These are phyloP conservation scores for Tetrahymena borealis DNA, from an alignment of 73 alveolate genomes.

Conservation along the genomic window DNA sequence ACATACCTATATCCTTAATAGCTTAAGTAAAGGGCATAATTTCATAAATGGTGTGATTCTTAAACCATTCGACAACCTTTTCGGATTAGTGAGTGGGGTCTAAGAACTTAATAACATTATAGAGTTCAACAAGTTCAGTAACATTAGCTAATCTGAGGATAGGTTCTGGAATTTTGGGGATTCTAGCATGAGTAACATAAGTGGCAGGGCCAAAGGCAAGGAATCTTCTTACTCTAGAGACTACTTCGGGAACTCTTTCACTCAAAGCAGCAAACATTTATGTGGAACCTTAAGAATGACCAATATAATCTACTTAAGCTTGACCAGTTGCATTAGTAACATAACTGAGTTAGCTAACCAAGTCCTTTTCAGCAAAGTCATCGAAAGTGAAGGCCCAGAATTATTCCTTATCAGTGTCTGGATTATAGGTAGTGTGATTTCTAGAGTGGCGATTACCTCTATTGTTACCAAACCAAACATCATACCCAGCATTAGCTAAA, in stretches of 20 bases:
- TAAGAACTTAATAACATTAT: not conserved
- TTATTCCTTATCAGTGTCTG: slow-evolving; percentile 37
- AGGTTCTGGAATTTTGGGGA: slow-evolving; percentile 6
- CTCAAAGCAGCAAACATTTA: slow-evolving; percentile 74
- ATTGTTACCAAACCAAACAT: slow-evolving; percentile 88
- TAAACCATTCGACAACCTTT: not conserved
- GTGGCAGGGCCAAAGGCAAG: slow-evolving; percentile 57
- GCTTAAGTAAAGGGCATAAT: not conserved
- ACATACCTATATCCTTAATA: not conserved
- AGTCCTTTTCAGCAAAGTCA: slow-evolving; percentile 86
- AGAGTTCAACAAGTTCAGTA: slow-evolving; percentile 33
- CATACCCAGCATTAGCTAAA: slow-evolving; percentile 67
- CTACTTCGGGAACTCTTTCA: slow-evolving; percentile 32
- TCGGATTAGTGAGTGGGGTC: not conserved
- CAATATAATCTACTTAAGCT: slow-evolving; percentile 72
- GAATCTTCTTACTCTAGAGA: slow-evolving; percentile 29
- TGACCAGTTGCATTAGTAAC: slow-evolving; percentile 58
- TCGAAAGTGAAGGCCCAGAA: slow-evolving; percentile 87
- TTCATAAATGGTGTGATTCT: not conserved
- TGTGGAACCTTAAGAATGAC: slow-evolving; percentile 93
- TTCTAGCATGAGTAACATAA: slow-evolving; percentile 15
- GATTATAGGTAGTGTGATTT: slow-evolving; percentile 44
- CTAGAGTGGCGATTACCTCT: slow-evolving; percentile 69
- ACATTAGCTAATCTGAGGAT: slow-evolving; percentile 16
- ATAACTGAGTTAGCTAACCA: slow-evolving; percentile 74